Base-by-base conservation (phyloP, 1,139 yeast species). In the Taphrina wiesneri region DNA sequence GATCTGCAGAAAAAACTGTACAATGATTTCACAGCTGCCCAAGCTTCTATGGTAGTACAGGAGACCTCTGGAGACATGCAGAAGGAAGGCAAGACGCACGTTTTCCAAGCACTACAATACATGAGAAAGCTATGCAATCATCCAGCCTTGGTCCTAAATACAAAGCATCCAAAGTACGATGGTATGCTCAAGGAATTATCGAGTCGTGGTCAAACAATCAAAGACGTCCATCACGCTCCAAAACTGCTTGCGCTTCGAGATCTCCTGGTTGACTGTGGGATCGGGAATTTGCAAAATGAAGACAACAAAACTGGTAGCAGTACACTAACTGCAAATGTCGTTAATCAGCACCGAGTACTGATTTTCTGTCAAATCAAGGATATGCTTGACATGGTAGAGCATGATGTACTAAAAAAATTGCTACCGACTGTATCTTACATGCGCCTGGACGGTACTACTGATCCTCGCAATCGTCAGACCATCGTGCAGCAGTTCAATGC, bases 121-220 rank as follows among this genome's bases (percentile, higher is more conserved):
- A 91, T 95, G 97, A 83, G 99, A 70, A 95, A 95, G 76, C 80
- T 95, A 66, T 95, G 99, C 79, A 95, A 95, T 74, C 99, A 93
- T 77, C 99, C 99, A 6, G 89, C 97, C 2, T 83, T 95, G 70
- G 97, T 95, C n/a, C 78, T 92, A 67, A 85, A 90, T 30, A 85
- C 88, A 15, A 84, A 84, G 68, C 98, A 91, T 77, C 99, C 99
- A 1, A 91, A 90, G 75, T 88, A 81, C 73, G 77, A 78, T 2
- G 88, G 86, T 73, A 90, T 90, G 21, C 80, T 80, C 67, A 78
- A 79, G 45, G 86, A 86, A 70, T 80, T 93, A 72, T 80, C 81
- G 49, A 79, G 82, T 28, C 85, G 86, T 41, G 83, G 85, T 36
- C 81, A 86, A 71, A 84, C 83, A 39, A 75, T 92, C 43, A 83